These are phyloP conservation scores for Naganishia sp. DNA, from an alignment of 1,284 basidiomycete species.

Conservation along the genomic window DNA sequence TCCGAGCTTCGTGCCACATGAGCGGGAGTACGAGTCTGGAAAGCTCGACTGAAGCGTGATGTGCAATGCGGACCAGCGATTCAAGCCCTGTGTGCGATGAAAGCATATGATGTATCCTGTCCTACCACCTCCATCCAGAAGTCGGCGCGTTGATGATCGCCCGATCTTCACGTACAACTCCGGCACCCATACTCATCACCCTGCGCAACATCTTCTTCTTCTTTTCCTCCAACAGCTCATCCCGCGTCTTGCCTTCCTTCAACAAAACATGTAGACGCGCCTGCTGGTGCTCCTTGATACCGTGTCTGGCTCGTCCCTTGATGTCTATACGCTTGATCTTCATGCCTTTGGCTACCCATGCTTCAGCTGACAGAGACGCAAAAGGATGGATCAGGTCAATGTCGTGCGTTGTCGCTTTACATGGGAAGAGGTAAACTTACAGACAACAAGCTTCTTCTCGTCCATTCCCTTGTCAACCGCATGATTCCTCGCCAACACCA, in stretches of 20 bases:
- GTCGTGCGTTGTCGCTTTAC: not conserved
- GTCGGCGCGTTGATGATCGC: constrained; percentile 72
- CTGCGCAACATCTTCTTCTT: constrained; percentile 68
- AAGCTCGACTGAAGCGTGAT: too few species aligned
- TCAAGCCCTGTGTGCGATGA: too few species aligned
- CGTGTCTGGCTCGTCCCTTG: constrained; percentile 78
- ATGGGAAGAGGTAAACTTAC: constrained; percentile 57
- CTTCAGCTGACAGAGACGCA: constrained; percentile 63
- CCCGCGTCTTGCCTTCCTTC: constrained; percentile 77
- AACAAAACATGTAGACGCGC: constrained; percentile 77
- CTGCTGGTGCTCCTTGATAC: constrained; percentile 74
- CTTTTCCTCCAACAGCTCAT: constrained; percentile 66
- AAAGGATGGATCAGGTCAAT: constrained; percentile 1
- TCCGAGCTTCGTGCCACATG: too few species aligned
- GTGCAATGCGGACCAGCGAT: too few species aligned
- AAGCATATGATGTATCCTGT: too few species aligned
- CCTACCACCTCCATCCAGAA: constrained; percentile 74
- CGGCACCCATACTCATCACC: constrained; percentile 68
- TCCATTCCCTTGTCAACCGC: constrained; percentile 79
- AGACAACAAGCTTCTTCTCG: constrained; percentile 73
- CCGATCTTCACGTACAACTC: constrained; percentile 72
- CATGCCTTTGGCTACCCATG: constrained; percentile 89
- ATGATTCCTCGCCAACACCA: constrained; percentile 83
- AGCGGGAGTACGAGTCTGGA: too few species aligned
- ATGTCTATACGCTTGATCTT: constrained; percentile 73